phyloP scores from a whole-genome alignment of 805 yeast genomes.

The Kuraishia ogatae region DNA sequence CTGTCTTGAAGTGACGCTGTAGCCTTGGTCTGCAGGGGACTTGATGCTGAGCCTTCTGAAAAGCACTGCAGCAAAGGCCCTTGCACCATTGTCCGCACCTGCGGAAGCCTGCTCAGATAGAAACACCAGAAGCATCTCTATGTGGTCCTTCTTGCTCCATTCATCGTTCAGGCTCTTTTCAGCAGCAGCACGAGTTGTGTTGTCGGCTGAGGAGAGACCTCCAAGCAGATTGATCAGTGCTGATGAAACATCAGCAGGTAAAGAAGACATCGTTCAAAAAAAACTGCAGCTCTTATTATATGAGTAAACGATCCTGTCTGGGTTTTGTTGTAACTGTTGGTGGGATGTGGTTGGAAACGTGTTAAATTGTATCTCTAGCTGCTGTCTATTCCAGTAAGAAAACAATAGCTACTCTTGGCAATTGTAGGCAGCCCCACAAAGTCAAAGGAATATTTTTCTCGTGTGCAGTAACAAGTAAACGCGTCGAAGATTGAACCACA shows the following conservation, averaged over 20 bases:
- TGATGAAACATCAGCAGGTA: slow-evolving; percentile 54
- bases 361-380: neutral
- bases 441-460: neutral
- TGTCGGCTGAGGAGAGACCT: slow-evolving; percentile 75
- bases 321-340: neutral
- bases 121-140: slow-evolving; percentile 64
- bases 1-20: slow-evolving; percentile 65
- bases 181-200: slow-evolving; percentile 61
- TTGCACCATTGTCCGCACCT: slow-evolving; percentile 51
- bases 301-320: neutral
- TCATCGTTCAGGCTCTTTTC: slow-evolving; percentile 64
- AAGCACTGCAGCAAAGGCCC: slow-evolving; percentile 77
- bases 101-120: slow-evolving; percentile 70
- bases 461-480: neutral
- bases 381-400: neutral
- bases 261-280: slow-evolving; percentile 26
- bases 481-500: neutral
- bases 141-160: slow-evolving; percentile 65
- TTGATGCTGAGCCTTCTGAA: slow-evolving; percentile 81
- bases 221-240: slow-evolving; percentile 48
- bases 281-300: neutral
- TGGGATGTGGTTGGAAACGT: neutral
- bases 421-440: neutral
- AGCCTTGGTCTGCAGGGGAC: slow-evolving; percentile 57
- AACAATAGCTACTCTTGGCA: no score